Conservation (phyloP, 257 asterid genomes). For the Dorcoceras hygrometricum region DNA sequence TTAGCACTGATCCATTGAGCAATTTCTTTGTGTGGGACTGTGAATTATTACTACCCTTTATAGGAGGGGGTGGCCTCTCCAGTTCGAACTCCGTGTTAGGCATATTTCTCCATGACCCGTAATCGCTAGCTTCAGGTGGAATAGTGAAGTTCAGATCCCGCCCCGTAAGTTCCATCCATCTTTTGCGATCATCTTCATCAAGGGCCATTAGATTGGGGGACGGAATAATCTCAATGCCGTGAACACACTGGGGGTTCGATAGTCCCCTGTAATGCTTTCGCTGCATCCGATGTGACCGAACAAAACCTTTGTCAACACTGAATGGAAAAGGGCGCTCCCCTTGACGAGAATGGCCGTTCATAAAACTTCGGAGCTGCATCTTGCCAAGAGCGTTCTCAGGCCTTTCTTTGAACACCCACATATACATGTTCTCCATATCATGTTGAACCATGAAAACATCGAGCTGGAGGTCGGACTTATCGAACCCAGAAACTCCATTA, state of each 20-base stretch:
- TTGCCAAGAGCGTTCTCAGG: conserved; percentile 91
- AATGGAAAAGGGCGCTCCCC: conserved; percentile 90
- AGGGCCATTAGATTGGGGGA: conserved; percentile 60
- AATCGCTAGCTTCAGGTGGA: conserved; percentile 78
- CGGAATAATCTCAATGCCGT: conserved; percentile 75
- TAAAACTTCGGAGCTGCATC: conserved; percentile 93
- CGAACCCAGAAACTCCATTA: conserved; percentile 78
- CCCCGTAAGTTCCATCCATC: conserved; percentile 87
- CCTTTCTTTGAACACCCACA: conserved; percentile 94
- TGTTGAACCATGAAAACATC: conserved; percentile 94
- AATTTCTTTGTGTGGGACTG: conserved; percentile 52
- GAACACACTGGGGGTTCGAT: conserved; percentile 92
- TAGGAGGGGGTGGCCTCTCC: conserved; percentile 45
- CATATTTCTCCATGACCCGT: conserved; percentile 71
- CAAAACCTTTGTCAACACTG: conserved; percentile 79
- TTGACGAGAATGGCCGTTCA: conserved; percentile 97
- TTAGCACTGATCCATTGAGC: conserved; percentile 67
- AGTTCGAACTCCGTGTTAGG: conserved; percentile 81
- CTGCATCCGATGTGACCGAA: conserved; percentile 93
- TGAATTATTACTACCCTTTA: conserved; percentile 37
- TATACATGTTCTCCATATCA: conserved; percentile 97
- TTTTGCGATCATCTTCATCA: conserved; percentile 67
- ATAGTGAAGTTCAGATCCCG: conserved; percentile 62
- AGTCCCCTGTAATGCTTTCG: conserved; percentile 91
- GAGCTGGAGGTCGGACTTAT: conserved; percentile 76